Evolutionary conservation across 805 yeast genomes (phyloP).

Genomic region (Cyberlindnera maritima): DNA sequence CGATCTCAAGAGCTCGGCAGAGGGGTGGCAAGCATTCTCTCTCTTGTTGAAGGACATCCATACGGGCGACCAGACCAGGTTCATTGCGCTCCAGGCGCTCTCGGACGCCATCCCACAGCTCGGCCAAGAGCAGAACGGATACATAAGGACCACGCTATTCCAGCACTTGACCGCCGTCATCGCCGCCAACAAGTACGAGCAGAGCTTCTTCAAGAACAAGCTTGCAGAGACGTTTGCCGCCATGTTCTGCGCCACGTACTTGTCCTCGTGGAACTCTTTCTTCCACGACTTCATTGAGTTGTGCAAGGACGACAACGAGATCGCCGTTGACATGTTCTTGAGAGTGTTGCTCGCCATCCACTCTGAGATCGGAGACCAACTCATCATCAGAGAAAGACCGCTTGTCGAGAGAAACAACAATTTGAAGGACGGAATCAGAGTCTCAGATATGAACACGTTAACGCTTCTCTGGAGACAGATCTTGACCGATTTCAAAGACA

Average conservation of each 20-base stretch:
- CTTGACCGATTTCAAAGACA: constrained; percentile 36
- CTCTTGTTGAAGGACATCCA: constrained; percentile 34
- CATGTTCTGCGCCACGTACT: constrained; percentile 48
- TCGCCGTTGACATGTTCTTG: constrained; percentile 60
- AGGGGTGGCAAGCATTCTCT: constrained; percentile 48
- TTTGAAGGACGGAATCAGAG: constrained; percentile 81
- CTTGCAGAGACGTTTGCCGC: constrained; percentile 53
- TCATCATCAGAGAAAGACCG: constrained; percentile 67
- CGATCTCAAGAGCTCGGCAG: constrained; percentile 39
- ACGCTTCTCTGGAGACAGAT: constrained; percentile 67
- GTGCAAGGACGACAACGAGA: constrained; percentile 28
- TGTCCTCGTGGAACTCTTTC: constrained; percentile 47
- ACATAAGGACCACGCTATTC: constrained; percentile 25
- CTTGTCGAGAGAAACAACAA: constrained; percentile 61
- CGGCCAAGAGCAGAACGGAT: constrained; percentile 17
- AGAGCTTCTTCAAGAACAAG: constrained; percentile 50
- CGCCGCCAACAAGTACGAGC: constrained; percentile 29
- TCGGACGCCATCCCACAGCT: constrained; percentile 25
- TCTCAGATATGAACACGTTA: constrained; percentile 65
- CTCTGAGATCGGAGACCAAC: constrained; percentile 90
- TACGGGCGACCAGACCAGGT: constrained; percentile 28
- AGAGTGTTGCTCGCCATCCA: constrained; percentile 76
- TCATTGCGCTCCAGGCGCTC: constrained; percentile 29
- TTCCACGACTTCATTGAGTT: constrained; percentile 47
- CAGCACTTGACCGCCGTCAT: constrained; percentile 21